Conservation (phyloP, 2,329 filamentous ascomycete species). For the Emergomyces orientalis region DNA sequence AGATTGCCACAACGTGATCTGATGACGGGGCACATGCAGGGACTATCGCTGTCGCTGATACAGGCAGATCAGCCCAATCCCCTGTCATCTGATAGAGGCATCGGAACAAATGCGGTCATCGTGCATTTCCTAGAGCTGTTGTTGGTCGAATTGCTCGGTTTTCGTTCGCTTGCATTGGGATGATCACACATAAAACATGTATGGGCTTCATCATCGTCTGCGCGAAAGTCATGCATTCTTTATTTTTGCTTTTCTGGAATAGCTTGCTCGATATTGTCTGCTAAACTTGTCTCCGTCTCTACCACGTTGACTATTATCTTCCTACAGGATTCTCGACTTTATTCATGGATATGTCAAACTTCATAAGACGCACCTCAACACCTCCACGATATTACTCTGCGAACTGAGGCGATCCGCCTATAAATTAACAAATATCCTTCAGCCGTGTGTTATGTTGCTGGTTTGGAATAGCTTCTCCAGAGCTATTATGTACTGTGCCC, state of each 20-base stretch:
- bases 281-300: neutral
- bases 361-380: neutral
- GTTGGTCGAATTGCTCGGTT: neutral
- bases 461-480: neutral
- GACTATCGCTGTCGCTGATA: neutral
- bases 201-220: neutral
- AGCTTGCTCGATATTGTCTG: neutral
- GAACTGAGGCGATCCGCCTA: neutral
- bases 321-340: neutral
- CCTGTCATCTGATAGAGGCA: conserved; percentile 1
- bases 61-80: neutral
- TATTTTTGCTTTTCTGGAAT: neutral
- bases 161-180: neutral
- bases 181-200: neutral
- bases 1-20: neutral
- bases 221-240: neutral
- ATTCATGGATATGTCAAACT: neutral
- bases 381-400: neutral
- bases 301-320: neutral
- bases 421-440: neutral
- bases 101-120: conserved; percentile 1
- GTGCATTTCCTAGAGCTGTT: neutral
- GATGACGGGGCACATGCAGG: neutral
- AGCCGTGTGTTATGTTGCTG: neutral
- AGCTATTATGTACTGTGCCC: neutral